Base-by-base conservation (phyloP, 192 early-diverging fungal genomes). In the Globomyces pollinis-pini region DNA sequence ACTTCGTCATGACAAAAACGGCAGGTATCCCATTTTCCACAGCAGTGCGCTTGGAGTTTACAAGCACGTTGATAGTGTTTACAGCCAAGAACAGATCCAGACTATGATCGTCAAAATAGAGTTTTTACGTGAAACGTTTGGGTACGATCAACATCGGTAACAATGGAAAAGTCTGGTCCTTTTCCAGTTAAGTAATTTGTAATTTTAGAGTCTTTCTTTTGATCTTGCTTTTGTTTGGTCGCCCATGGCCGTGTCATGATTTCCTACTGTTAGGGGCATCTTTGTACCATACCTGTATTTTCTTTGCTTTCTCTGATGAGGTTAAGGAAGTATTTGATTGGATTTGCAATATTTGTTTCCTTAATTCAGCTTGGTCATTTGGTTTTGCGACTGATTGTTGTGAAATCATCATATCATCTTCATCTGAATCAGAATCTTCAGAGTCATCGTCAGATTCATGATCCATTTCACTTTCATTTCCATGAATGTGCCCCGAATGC, bases 1-100 rank as follows among this genome's bases (percentile, higher is more conserved):
- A 63, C 67, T 32, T 85, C 81, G 68, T 88, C 82, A 65, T 90
- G 88, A 69, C 88, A 90, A 62, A 90, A 87, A 11, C 88, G 77
- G 61, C 88, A 90, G 1, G 85, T 57, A 53, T 69, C 71, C 86
- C 86, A 90, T 51, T 71, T 69, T n/a, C 76, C 76, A 59, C 88
- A 90, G 64, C 88, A 90, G 26, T 78, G 78, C 7, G 85, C 85
- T 59, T 88, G 80, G 4, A 91, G 61, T 55, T 89, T 91, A 52
- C 74, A 75, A 12, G 77, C 77, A 20, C 89, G 57, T 56, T 81
- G 84, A 57, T 91, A 91, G 66, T 90, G 88, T 54, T 84, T 78
- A 77, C 89, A 91, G 18, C 89, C 89, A 28, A 88, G 62, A 31
- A 80, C 64, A 30, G n/a, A 26, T 11, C 18, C 38, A 13, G 36